A percentile compares a stretch with the other conserved stretches of the same genome.
phyloP scores from a whole-genome alignment of 2,329 filamentous ascomycete genomes.

The Fusarium goolgardi region DNA sequence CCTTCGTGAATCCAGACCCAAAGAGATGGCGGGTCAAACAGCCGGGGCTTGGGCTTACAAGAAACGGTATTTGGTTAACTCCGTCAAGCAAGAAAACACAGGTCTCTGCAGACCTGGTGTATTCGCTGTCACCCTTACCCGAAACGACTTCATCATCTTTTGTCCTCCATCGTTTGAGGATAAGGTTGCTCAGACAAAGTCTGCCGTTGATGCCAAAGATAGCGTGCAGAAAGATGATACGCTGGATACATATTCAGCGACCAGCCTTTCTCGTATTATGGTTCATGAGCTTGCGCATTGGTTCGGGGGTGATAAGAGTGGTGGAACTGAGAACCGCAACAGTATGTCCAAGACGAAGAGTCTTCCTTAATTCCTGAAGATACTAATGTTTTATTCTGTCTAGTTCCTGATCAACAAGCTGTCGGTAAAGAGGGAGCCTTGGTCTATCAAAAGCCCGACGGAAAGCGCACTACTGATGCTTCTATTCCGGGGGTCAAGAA shows the following conservation, averaged over 20 bases:
- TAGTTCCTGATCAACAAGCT: conserved; percentile 5
- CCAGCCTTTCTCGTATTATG: conserved; percentile 9
- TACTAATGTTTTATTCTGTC: background rate
- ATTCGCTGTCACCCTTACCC: background rate
- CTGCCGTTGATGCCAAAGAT: conserved; percentile 8
- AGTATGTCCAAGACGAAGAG: background rate
- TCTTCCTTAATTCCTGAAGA: accelerated
- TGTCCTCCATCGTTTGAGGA: background rate
- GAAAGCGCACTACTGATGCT: background rate
- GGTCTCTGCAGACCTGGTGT: background rate
- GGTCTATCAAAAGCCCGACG: background rate
- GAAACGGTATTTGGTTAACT: background rate
- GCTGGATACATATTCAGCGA: background rate
- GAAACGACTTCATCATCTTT: background rate
- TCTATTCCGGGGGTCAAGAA: background rate
- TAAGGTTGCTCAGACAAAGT: background rate
- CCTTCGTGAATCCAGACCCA: background rate
- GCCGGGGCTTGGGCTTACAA: conserved; percentile 10
- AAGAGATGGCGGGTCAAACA: background rate
- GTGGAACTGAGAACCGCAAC: background rate
- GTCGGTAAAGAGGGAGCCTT: background rate
- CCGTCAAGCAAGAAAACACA: background rate
- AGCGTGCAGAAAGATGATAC: background rate
- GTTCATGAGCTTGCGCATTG: conserved; percentile 9
- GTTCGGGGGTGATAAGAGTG: background rate